Conservation (phyloP, 2,329 filamentous ascomycete species). For the Fusarium penzigii region DNA sequence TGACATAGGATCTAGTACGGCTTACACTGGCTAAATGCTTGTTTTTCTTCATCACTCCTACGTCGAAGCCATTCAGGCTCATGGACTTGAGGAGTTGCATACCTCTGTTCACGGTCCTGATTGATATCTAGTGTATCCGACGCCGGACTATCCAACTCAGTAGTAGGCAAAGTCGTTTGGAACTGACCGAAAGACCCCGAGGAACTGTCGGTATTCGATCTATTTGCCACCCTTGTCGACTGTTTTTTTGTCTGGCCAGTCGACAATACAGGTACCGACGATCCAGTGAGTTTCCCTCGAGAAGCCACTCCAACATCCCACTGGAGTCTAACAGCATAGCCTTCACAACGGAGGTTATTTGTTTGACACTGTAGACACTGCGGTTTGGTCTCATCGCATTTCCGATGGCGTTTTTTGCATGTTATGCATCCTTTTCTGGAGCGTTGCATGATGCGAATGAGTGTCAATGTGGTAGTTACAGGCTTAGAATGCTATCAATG, state of each 20-base stretch:
- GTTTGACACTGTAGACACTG: constrained; percentile 11
- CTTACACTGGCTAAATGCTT: background rate
- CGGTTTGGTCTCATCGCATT: constrained; percentile 22
- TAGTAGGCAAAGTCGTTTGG: background rate
- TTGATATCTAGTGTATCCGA: no score
- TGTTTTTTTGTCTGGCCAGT: background rate
- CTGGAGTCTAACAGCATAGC: constrained; percentile 12
- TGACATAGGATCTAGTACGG: background rate
- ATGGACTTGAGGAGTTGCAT: background rate
- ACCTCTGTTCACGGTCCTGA: background rate
- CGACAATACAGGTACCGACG: constrained; percentile 7
- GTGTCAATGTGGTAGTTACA: background rate
- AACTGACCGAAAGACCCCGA: background rate
- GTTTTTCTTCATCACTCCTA: background rate
- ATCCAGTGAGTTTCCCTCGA: constrained; percentile 9
- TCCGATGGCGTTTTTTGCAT: constrained; percentile 22
- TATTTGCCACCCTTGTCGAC: background rate
- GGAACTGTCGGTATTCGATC: no score
- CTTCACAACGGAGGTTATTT: constrained; percentile 13
- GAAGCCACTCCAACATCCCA: constrained; percentile 20
- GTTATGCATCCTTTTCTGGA: constrained; percentile 20
- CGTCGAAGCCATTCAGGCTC: background rate
- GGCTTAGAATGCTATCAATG: background rate
- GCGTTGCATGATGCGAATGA: constrained; percentile 10
- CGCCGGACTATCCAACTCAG: no score